These are phyloP conservation scores for Acer campestre DNA, from an alignment of 345 rosid genomes.

Conservation along the genomic window DNA sequence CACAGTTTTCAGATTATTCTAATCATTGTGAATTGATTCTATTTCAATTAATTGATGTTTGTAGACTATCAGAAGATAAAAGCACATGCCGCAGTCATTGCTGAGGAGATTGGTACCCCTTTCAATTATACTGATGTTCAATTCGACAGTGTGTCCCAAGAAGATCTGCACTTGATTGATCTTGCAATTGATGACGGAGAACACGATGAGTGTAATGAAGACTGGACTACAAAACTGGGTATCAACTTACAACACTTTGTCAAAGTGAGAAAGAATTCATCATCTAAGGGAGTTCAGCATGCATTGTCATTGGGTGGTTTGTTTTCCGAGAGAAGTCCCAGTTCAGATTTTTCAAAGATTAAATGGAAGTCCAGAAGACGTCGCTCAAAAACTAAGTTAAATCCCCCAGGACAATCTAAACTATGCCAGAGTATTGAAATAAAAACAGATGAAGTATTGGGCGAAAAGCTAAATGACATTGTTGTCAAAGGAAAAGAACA, in stretches of 20 bases:
- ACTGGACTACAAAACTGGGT: constrained; percentile 91
- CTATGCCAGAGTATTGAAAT: constrained; percentile 40
- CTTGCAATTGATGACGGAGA: constrained; percentile 78
- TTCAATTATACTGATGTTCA: constrained; percentile 68
- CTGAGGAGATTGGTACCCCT: constrained; percentile 67
- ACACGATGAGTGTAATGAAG: constrained; percentile 54
- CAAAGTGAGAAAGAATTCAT: constrained; percentile 72
- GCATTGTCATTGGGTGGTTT: constrained; percentile 76
- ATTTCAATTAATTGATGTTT: constrained; percentile 20
- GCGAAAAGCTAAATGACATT: constrained; percentile 30
- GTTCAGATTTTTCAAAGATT: constrained; percentile 46
- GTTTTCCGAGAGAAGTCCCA: constrained; percentile 48
- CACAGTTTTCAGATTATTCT: constrained; percentile 5
- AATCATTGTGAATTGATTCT: neutral
- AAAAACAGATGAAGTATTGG: constrained; percentile 29
- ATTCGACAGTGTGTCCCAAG: constrained; percentile 60
- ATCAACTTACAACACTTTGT: constrained; percentile 78
- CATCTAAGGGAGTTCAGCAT: constrained; percentile 70
- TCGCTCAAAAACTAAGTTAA: constrained; percentile 64
- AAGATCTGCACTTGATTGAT: constrained; percentile 80
- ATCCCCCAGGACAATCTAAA: constrained; percentile 32
- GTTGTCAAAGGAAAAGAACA: constrained; percentile 45
- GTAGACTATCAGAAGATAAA: constrained; percentile 91
- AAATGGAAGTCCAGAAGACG: constrained; percentile 78
- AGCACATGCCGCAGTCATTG: constrained; percentile 76